Evolutionary conservation across 345 rosid species (phyloP), one percentile per base, ranked within the genome.

Genomic region (Syzygium grande): DNA sequence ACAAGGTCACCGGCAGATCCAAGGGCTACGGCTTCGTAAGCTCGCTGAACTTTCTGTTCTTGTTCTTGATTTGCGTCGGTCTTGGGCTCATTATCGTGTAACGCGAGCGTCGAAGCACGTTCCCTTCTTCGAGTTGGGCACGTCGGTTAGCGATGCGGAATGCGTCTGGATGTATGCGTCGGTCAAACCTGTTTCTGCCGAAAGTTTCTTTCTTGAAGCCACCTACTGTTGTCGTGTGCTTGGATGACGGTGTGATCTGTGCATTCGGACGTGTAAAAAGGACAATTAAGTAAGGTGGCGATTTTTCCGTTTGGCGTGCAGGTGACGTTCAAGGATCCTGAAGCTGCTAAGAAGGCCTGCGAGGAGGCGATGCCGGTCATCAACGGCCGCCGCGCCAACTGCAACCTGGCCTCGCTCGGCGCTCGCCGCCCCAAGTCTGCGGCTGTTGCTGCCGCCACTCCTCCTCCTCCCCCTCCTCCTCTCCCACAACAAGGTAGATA

Each of bases 21-120:
- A 98, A 98, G 92, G 99, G 99, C 93, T 98, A 96, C 49, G 99
- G 99, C 84, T 98, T 98, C 87, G 99, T 98, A 89, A 89, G 94
- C 52, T 59, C 65, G 11, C 55, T 30, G 17, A 29, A 19, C 61
- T 63, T 38, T 78, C 51, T 2, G 5, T 53, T 14, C 46, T 53
- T 86, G 7, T 22, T n/a, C 58, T 14, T 11, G 11, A 11, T 41
- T 55, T 8, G 34, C 34, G 6, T 21, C 41, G 19, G 54, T 53
- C 17, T 14, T 22, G 27, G 21, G 43, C 38, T 52, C 61, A n/a
- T 43, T 43, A 43, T 84, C 14, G 49, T 22, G 14, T 73, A 34
- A 19, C 19, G 46, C 13, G 49, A 19, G 80, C 25, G 80, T 10
- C 80, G 38, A 34, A 73, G 49, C 46, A 34, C 80, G 80, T 19